phyloP scores from a whole-genome alignment of 257 asterid species.

The Anisodus tanguticus region DNA sequence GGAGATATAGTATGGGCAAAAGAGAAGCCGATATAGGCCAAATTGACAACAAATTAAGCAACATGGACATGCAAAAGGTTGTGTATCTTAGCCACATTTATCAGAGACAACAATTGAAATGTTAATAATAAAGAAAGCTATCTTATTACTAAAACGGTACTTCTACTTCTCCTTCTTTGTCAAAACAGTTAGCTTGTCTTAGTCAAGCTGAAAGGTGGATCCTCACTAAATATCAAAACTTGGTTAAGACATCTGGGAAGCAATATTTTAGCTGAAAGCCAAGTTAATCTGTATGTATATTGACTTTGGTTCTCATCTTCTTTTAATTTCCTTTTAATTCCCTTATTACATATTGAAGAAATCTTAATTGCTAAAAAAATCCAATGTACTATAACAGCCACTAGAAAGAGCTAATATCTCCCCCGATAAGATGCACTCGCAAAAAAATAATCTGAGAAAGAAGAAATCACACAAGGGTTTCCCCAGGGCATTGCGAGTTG shows the following conservation, averaged over 20 bases:
- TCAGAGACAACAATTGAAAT: background rate
- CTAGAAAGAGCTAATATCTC: conserved; percentile 10
- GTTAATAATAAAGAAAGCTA: background rate
- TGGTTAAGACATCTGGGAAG: background rate
- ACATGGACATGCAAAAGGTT: background rate
- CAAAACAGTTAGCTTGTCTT: background rate
- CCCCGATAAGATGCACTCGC: background rate
- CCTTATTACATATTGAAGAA: background rate
- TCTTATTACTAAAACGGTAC: conserved; percentile 8
- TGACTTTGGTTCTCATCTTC: background rate
- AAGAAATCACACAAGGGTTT: background rate
- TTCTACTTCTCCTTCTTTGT: background rate
- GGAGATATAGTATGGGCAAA: conserved; percentile 21
- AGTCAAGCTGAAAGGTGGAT: background rate
- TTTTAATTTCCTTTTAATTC: background rate
- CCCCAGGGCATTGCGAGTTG: background rate
- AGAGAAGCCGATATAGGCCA: background rate
- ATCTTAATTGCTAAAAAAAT: background rate
- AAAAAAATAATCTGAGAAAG: background rate
- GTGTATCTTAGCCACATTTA: conserved; percentile 1
- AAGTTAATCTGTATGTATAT: background rate
- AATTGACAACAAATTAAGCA: background rate
- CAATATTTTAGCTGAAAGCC: background rate
- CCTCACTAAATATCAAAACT: background rate
- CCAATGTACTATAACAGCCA: background rate